phyloP scores from a whole-genome alignment of 164 flowering plant species.

The Litsea cubeba region DNA sequence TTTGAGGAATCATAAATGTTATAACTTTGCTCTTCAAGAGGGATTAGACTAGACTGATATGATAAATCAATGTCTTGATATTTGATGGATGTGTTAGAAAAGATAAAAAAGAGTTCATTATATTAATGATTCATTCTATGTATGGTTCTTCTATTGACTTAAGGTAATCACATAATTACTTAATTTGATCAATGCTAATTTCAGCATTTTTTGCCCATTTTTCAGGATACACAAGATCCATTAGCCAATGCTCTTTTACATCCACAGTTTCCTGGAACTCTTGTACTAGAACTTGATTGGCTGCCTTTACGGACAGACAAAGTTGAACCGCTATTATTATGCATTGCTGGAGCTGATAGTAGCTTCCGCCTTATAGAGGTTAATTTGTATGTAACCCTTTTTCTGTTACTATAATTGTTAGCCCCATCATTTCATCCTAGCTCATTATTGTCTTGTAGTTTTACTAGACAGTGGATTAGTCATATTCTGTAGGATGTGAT shows the following conservation, averaged over 20 bases:
- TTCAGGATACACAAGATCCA: conserved; percentile 94
- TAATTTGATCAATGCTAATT: not conserved
- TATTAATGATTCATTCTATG: too few relatives aligned
- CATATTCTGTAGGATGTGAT: not conserved
- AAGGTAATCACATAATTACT: too few relatives aligned
- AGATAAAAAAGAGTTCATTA: too few relatives aligned
- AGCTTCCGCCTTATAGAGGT: conserved; percentile 96
- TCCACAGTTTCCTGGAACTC: conserved; percentile 93
- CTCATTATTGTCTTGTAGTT: not conserved
- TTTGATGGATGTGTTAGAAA: too few relatives aligned
- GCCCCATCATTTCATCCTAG: not conserved
- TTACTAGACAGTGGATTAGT: not conserved
- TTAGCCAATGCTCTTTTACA: conserved; percentile 90
- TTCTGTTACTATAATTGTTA: not conserved
- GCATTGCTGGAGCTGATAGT: conserved; percentile 99
- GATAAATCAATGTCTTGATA: too few relatives aligned
- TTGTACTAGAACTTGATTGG: conserved; percentile 98
- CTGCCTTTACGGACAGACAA: conserved; percentile 75
- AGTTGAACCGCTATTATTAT: conserved; percentile 83
- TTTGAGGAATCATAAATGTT: too few relatives aligned
- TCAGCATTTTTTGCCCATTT: not conserved
- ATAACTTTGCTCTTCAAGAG: too few relatives aligned
- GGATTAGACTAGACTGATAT: too few relatives aligned
- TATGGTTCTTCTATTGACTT: too few relatives aligned
- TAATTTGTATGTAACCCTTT: conserved; percentile 52